Conservation (phyloP, 768 basidiomycete species). For the Psilocybe tampanensis region DNA sequence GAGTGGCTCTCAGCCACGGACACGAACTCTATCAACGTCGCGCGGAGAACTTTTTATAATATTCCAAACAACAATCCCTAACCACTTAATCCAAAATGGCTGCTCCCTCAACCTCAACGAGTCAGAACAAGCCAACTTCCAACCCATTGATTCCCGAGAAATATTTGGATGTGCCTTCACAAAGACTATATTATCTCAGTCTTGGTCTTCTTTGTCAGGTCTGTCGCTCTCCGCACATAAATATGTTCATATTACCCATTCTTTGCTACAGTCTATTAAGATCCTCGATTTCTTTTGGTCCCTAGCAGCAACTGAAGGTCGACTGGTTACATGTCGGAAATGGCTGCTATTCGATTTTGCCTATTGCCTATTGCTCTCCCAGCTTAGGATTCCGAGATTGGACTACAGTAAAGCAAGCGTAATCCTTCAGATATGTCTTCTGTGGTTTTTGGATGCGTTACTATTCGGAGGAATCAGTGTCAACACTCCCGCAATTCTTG, state of each 20-base stretch:
- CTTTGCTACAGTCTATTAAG: slow-evolving; percentile 66
- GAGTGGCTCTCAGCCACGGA: no score
- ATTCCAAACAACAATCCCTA: no score
- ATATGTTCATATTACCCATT: background rate
- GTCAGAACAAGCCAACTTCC: slow-evolving; percentile 15
- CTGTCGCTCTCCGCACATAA: slow-evolving; percentile 18
- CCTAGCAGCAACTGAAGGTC: slow-evolving; percentile 46
- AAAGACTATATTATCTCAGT: slow-evolving; percentile 78
- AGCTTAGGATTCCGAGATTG: slow-evolving; percentile 74
- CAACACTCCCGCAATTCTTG: slow-evolving; percentile 36
- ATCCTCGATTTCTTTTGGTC: slow-evolving; percentile 67
- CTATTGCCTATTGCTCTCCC: slow-evolving; percentile 57
- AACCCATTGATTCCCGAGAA: slow-evolving; percentile 70
- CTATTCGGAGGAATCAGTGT: slow-evolving; percentile 74
- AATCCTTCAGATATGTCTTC: slow-evolving; percentile 56
- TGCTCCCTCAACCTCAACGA: slow-evolving; percentile 6
- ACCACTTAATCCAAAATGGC: slow-evolving; percentile 13
- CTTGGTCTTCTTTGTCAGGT: slow-evolving; percentile 80
- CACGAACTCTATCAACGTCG: background rate
- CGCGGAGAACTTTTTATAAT: background rate
- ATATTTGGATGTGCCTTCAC: slow-evolving; percentile 75
- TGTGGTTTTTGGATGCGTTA: slow-evolving; percentile 69
- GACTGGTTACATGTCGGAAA: slow-evolving; percentile 54
- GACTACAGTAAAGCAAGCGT: slow-evolving; percentile 67
- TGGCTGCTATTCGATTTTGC: slow-evolving; percentile 75